Evolutionary conservation across 805 yeast genomes (phyloP).

Genomic region (Candida piceae): DNA sequence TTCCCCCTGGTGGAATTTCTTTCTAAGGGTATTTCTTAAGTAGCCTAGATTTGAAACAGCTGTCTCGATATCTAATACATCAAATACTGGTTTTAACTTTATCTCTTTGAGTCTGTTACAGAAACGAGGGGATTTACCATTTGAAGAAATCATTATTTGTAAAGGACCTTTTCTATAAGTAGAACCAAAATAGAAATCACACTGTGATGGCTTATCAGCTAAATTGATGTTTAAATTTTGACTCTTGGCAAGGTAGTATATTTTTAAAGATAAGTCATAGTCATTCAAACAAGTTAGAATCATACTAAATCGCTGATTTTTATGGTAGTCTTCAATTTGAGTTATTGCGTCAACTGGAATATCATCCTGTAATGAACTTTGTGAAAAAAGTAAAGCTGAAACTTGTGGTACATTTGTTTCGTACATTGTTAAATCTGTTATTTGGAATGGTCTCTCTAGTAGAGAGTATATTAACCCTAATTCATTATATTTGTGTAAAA

Average conservation of each 20-base stretch:
- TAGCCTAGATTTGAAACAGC: constrained; percentile 60
- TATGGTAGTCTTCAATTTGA: constrained; percentile 31
- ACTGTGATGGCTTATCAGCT: constrained; percentile 78
- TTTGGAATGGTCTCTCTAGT: constrained; percentile 39
- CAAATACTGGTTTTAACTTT: constrained; percentile 41
- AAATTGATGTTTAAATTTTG: constrained; percentile 61
- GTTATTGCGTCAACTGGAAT: constrained; percentile 25
- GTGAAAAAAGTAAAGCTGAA: constrained; percentile 5
- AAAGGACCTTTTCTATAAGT: constrained; percentile 67
- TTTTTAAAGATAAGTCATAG: constrained; percentile 49
- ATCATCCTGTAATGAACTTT: constrained; percentile 13
- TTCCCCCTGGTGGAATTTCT: constrained; percentile 37
- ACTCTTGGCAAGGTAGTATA: constrained; percentile 46
- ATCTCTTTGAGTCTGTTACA: constrained; percentile 57
- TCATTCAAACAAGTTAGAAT: constrained; percentile 76
- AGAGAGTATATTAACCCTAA: constrained; percentile 40
- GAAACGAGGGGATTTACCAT: constrained; percentile 76
- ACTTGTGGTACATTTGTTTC: constrained; percentile 20
- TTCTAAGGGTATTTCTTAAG: constrained; percentile 46
- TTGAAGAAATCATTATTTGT: constrained; percentile 78
- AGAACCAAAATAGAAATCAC: constrained; percentile 85
- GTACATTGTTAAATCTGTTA: constrained; percentile 47
- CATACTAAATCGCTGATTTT: constrained; percentile 46
- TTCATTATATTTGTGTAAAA: constrained; percentile 29
- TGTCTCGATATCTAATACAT: constrained; percentile 38